These are phyloP conservation scores for Ogataea kodamae DNA, from an alignment of 805 yeast species.

Conservation along the genomic window DNA sequence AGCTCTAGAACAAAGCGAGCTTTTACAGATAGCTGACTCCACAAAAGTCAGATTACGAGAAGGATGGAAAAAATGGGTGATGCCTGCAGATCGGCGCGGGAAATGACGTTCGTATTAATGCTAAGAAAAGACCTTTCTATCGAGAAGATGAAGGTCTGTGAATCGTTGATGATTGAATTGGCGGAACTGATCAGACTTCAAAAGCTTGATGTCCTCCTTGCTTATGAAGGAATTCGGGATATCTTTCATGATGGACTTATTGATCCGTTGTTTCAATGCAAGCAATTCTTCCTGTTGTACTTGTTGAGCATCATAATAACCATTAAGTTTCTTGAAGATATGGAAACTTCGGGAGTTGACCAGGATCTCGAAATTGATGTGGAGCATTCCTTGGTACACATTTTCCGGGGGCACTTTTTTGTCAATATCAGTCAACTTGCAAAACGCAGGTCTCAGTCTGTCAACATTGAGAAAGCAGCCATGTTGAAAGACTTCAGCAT, in stretches of 20 bases:
- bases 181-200: constrained; percentile 22
- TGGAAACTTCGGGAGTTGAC: constrained; percentile 18
- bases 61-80: constrained; percentile 67
- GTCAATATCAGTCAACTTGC: constrained; percentile 3
- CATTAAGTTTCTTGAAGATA: constrained; percentile 15
- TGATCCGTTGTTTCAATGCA: constrained; percentile 10
- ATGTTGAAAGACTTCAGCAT: constrained; percentile 14
- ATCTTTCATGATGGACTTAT: constrained; percentile 3
- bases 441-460: constrained; percentile 7
- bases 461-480: constrained; percentile 14
- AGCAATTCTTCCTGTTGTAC: constrained; percentile 7
- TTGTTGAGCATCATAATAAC: constrained; percentile 11
- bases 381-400: constrained; percentile 9
- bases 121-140: constrained; percentile 22
- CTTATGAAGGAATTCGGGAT: constrained; percentile 1
- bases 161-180: constrained; percentile 24
- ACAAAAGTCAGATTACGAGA: constrained; percentile 54
- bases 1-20: constrained; percentile 29
- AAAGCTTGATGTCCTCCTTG: constrained; percentile 13
- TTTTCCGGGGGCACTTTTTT: neutral
- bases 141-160: constrained; percentile 19
- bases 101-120: neutral
- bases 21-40: constrained; percentile 29
- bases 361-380: constrained; percentile 15
- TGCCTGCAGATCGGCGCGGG: constrained; percentile 40